Base-by-base conservation (phyloP, 2,329 filamentous ascomycete genomes). In the Trichophyton equinum region DNA sequence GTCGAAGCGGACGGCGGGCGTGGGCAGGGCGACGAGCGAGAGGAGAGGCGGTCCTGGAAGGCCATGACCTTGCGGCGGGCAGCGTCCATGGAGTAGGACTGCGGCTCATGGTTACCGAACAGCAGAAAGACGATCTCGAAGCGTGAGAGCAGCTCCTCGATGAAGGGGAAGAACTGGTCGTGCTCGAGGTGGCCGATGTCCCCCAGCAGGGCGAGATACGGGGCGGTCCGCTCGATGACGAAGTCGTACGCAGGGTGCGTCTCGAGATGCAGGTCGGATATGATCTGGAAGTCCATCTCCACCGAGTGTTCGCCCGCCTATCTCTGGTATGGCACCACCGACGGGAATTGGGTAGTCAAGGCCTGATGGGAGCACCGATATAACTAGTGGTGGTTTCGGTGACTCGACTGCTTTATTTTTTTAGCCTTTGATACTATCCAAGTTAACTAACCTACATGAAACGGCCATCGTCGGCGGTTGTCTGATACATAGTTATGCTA, bases 181-280 rank as follows among this genome's bases (percentile, higher is more conserved):
- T 75, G 69, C 36, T 47, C 62, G 2, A 67, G 58, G 61, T 74
- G 75, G 57, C 80, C 81, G 53, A 82, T 78, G 64, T 82, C 79
- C 36, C 81, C 81, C 0, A 82, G 73, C 0, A 83, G 71, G 1
- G 78, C 79, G 2, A 83, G 73, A 58, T 77, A 74, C 0, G 77
- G 76, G 0, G 79, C 77, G 38, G 67, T 72, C 4, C 77, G 76
- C 0, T 64, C 51, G 38, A 82, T 76, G 4, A 62, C 55, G 66
- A 78, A 82, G 38, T 78, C 74, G 67, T 82, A 82, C 8, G 70
- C 68, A 30, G 74, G 74, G 0, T 75, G 72, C 2, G 68, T 66
- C 67, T 83, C 79, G 2, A 82, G 73, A 63, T 82, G 80, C 3
- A 83, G 71, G 67, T 83, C 80, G 0, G 80, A 82, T 13, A 82